Conservation (phyloP, 2,329 filamentous ascomycete species). For the Colletotrichum truncatum region DNA sequence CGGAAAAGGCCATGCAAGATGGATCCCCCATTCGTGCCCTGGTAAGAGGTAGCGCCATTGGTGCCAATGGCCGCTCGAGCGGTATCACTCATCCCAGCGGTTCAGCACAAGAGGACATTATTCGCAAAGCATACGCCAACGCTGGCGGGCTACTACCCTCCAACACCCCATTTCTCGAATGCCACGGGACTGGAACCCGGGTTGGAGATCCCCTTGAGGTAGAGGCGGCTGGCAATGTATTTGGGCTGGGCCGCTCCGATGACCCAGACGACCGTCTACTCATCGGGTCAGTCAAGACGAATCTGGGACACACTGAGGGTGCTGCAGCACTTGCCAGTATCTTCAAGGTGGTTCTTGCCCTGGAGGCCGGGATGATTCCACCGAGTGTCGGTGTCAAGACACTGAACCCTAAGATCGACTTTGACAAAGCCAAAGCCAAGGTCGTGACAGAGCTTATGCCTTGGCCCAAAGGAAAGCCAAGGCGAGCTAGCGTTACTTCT, state of each 20-base stretch:
- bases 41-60: background rate
- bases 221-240: background rate
- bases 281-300: background rate
- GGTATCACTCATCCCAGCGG: background rate
- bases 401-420: background rate
- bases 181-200: background rate
- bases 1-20: background rate
- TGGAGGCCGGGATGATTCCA: background rate
- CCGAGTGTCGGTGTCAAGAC: background rate
- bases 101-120: background rate
- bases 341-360: background rate
- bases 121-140: background rate
- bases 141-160: background rate
- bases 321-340: background rate
- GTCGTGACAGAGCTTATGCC: background rate
- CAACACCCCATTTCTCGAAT: constrained; percentile 1
- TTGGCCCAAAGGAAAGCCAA: background rate
- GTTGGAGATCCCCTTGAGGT: background rate
- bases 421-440: background rate
- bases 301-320: background rate
- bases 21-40: background rate
- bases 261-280: background rate
- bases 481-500: background rate
- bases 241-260: background rate
- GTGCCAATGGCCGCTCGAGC: background rate